Evolutionary conservation across 2,329 filamentous ascomycete species (phyloP).

Genomic region (Curvularia spicifera): DNA sequence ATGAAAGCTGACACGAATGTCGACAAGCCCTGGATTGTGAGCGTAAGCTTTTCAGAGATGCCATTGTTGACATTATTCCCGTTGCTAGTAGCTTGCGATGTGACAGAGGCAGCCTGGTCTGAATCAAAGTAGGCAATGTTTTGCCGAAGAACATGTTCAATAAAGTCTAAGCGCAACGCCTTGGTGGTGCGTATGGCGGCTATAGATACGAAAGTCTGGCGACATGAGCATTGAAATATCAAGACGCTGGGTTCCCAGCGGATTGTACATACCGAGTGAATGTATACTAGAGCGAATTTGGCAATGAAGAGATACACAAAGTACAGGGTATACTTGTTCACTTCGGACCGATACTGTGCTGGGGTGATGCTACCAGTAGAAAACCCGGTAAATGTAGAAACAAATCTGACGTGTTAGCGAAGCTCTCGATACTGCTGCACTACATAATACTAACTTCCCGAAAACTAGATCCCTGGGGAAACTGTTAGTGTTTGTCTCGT

Average conservation of each 20-base stretch:
- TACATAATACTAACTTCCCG: slow-evolving; percentile 43
- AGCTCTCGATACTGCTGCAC: no score
- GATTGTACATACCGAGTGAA: slow-evolving; percentile 30
- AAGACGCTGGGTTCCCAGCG: not conserved
- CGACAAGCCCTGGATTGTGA: slow-evolving; percentile 52
- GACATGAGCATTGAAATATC: slow-evolving; percentile 14
- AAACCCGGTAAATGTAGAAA: slow-evolving; percentile 56
- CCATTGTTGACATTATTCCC: slow-evolving; percentile 93
- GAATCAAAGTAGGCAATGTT: slow-evolving; percentile 68
- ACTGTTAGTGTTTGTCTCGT: not conserved
- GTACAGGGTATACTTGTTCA: slow-evolving; percentile 60
- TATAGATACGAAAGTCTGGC: slow-evolving; percentile 53
- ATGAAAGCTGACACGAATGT: slow-evolving; percentile 82
- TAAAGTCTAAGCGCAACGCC: slow-evolving; percentile 64
- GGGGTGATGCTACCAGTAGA: slow-evolving; percentile 41
- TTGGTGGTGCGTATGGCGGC: slow-evolving; percentile 60
- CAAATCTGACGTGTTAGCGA: slow-evolving; percentile 38
- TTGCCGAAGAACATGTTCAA: slow-evolving; percentile 64
- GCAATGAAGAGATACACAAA: slow-evolving; percentile 74
- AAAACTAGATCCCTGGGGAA: slow-evolving; percentile 54
- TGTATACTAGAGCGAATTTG: slow-evolving; percentile 67
- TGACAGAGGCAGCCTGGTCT: slow-evolving; percentile 89
- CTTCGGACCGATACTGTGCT: slow-evolving; percentile 48
- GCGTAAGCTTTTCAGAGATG: slow-evolving; percentile 60
- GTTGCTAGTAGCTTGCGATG: slow-evolving; percentile 91